A percentile compares a stretch with the other conserved stretches of the same genome.
phyloP scores from a whole-genome alignment of 2,329 filamentous ascomycete species.

The Botryotinia calthae region DNA sequence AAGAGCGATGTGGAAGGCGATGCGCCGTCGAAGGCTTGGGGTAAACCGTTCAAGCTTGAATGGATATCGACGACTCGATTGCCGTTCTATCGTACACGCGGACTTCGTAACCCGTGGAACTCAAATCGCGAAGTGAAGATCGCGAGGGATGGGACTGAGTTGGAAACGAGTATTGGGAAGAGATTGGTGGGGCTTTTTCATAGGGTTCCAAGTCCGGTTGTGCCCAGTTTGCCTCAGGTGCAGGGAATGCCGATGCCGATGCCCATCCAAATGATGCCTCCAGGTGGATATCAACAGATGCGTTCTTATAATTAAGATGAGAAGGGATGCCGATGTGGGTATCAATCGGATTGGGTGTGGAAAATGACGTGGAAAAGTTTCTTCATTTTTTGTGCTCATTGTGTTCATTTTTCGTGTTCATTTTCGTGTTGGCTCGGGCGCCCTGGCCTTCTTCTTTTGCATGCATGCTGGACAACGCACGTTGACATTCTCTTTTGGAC shows the following conservation, averaged over 20 bases:
- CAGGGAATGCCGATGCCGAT: constrained; percentile 25
- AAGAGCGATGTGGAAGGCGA: constrained; percentile 43
- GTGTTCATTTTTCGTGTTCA: neutral
- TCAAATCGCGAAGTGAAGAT: constrained; percentile 95
- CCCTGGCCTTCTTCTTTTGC: neutral
- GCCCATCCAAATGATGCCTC: constrained; percentile 16
- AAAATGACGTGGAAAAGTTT: neutral
- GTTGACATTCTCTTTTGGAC: neutral
- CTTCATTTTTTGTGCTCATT: neutral
- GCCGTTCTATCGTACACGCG: constrained; percentile 85
- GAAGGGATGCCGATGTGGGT: neutral
- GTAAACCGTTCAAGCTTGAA: constrained; percentile 86
- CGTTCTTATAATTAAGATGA: constrained; percentile 25
- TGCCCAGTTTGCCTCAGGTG: constrained; percentile 25
- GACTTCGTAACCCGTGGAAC: constrained; percentile 91
- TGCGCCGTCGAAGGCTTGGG: constrained; percentile 58
- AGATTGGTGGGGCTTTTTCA: constrained; percentile 79
- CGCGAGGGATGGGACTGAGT: constrained; percentile 87
- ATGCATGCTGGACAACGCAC: neutral
- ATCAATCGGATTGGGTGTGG: neutral
- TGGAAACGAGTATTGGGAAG: constrained; percentile 78
- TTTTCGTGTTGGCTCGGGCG: neutral
- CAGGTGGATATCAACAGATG: constrained; percentile 31
- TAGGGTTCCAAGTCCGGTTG: constrained; percentile 40
- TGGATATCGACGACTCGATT: constrained; percentile 83